A percentile compares a stretch with the other conserved stretches of the same genome.
Conservation (phyloP, 2,329 filamentous ascomycete species). For the Trichoderma gracile region DNA sequence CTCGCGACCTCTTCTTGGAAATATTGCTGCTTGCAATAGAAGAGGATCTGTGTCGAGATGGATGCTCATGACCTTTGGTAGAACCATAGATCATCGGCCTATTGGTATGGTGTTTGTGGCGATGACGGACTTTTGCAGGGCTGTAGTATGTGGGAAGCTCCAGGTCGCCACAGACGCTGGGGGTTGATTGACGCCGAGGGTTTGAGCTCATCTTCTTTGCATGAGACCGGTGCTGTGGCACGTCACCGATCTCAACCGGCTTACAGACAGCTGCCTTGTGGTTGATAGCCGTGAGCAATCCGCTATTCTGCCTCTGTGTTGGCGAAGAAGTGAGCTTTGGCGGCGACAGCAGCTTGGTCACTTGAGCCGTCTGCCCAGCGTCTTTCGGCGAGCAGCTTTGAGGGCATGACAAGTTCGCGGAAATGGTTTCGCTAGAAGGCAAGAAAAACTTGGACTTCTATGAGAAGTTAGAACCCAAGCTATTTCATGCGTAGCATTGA, state of each 20-base stretch:
- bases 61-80: background rate
- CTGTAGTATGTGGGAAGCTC: conserved; percentile 34
- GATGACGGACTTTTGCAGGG: conserved; percentile 24
- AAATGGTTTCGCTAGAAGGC: background rate
- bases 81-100: background rate
- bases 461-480: background rate
- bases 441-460: background rate
- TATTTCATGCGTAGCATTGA: background rate
- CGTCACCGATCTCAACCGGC: background rate
- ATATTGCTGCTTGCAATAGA: conserved; percentile 41
- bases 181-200: conserved; percentile 26
- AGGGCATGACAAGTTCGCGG: background rate
- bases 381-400: background rate
- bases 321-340: background rate
- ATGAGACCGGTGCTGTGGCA: background rate
- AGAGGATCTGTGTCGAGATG: conserved; percentile 29
- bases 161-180: conserved; percentile 38
- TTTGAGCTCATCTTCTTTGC: background rate
- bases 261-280: background rate
- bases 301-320: background rate
- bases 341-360: background rate
- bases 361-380: background rate
- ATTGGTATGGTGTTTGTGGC: background rate
- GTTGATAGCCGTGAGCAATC: background rate
- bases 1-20: conserved; percentile 36